Conservation (phyloP, 345 rosid species). For the Gossypium ekmanianum region DNA sequence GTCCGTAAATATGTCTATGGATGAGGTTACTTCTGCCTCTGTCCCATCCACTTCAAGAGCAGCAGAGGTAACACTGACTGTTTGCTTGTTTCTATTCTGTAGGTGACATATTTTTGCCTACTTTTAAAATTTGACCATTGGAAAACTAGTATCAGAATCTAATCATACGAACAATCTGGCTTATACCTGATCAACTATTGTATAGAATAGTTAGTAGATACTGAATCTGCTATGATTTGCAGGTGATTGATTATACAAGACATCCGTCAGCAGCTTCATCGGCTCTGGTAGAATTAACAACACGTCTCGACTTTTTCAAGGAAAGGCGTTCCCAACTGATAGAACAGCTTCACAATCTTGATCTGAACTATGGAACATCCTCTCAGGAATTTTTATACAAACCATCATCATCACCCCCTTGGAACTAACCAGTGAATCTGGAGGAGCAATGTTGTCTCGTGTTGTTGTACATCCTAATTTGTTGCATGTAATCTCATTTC, state of each 20-base stretch:
- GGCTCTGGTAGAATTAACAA: conserved; percentile 85
- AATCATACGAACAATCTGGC: background rate
- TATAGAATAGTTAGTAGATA: background rate
- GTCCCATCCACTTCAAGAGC: conserved; percentile 77
- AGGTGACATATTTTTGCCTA: background rate
- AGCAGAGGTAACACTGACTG: conserved; percentile 49
- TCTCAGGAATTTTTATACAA: conserved; percentile 79
- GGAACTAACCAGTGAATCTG: conserved; percentile 46
- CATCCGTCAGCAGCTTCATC: conserved; percentile 79
- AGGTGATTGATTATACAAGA: conserved; percentile 73
- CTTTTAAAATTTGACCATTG: background rate
- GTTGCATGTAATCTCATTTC: conserved; percentile 38
- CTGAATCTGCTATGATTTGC: conserved; percentile 12
- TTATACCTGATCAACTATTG: background rate
- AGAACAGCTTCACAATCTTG: conserved; percentile 97
- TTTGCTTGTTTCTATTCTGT: background rate
- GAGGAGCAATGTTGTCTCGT: conserved; percentile 20
- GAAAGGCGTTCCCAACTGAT: conserved; percentile 96
- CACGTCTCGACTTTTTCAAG: conserved; percentile 97
- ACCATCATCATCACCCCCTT: conserved; percentile 90
- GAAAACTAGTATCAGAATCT: background rate
- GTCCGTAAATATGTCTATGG: conserved; percentile 53
- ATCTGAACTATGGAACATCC: conserved; percentile 77
- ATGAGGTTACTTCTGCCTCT: conserved; percentile 71
- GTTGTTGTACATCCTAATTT: conserved; percentile 48